Percentiles rank a stretch among this genome's conserved stretches.
phyloP scores from a whole-genome alignment of 169 alveolate species.

The Plasmodium falciparum region DNA sequence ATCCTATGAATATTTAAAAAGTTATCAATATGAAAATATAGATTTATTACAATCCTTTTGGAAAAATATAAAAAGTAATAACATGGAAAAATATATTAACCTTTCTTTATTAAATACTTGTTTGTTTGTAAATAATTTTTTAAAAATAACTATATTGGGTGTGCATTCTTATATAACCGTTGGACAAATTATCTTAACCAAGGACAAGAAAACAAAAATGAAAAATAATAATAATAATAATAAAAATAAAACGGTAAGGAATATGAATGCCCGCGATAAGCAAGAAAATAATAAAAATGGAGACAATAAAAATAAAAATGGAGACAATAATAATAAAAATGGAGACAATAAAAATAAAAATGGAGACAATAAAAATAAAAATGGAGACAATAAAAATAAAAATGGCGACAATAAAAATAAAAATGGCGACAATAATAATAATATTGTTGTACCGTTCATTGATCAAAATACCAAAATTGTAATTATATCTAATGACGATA shows the following conservation, averaged over 20 bases:
- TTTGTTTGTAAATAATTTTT: conserved; percentile 20
- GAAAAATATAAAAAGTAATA: conserved; percentile 55
- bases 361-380: no score
- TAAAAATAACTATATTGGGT: conserved; percentile 42
- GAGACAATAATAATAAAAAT: no score
- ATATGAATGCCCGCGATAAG: neutral
- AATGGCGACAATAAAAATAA: neutral
- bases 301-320: no score
- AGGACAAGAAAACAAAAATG: neutral
- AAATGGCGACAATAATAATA: neutral
- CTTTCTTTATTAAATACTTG: conserved; percentile 71
- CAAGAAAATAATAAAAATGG: no score
- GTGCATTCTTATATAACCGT: conserved; percentile 29
- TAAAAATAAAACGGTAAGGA: neutral
- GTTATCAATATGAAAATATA: conserved; percentile 15
- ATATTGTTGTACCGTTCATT: conserved; percentile 21
- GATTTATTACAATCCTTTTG: conserved; percentile 50
- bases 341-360: no score
- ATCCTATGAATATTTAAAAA: conserved; percentile 36
- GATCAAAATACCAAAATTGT: conserved; percentile 39
- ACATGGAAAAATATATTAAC: conserved; percentile 61
- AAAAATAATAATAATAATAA: conserved; percentile 30
- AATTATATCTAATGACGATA: neutral
- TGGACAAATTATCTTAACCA: neutral
- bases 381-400: neutral